Conservation (phyloP, 2,329 filamentous ascomycete genomes). For the Neofusicoccum cordaticola region DNA sequence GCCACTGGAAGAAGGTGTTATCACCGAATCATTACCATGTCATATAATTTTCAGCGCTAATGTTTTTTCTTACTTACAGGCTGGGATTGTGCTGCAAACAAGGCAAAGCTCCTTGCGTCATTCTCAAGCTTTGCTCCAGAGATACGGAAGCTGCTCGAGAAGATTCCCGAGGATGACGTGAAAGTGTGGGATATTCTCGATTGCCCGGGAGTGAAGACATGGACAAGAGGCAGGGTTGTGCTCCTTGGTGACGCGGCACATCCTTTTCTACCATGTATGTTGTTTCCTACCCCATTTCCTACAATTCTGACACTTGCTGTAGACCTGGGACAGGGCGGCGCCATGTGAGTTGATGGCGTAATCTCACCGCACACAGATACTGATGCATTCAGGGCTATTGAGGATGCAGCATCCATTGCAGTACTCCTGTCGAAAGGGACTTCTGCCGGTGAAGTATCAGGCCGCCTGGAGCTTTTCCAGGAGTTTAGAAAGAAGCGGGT, state of each 20-base stretch:
- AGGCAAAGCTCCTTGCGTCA: slow-evolving; percentile 25
- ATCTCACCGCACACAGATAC: background rate
- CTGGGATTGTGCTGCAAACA: slow-evolving; percentile 32
- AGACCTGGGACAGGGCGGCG: slow-evolving; percentile 61
- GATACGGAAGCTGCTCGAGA: slow-evolving; percentile 38
- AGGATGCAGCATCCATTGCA: slow-evolving; percentile 61
- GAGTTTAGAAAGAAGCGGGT: slow-evolving; percentile 57
- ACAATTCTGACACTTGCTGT: no score
- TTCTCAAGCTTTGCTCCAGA: slow-evolving; percentile 10
- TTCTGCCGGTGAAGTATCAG: slow-evolving; percentile 20
- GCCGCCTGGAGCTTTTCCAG: slow-evolving; percentile 59
- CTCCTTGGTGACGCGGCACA: slow-evolving; percentile 67
- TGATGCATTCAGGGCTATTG: slow-evolving; percentile 51
- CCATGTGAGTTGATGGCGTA: slow-evolving; percentile 27
- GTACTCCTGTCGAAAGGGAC: slow-evolving; percentile 41
- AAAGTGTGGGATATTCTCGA: slow-evolving; percentile 43
- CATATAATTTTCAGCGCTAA: background rate
- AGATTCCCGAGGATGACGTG: slow-evolving; percentile 34
- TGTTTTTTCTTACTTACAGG: background rate
- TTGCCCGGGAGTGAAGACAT: slow-evolving; percentile 57
- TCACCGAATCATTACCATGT: no score
- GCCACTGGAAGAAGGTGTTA: background rate
- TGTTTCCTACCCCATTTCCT: no score
- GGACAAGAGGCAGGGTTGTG: slow-evolving; percentile 55
- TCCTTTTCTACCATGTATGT: slow-evolving; percentile 61